Conservation (phyloP, 2,329 filamentous ascomycete genomes). For the Phoma sp. region DNA sequence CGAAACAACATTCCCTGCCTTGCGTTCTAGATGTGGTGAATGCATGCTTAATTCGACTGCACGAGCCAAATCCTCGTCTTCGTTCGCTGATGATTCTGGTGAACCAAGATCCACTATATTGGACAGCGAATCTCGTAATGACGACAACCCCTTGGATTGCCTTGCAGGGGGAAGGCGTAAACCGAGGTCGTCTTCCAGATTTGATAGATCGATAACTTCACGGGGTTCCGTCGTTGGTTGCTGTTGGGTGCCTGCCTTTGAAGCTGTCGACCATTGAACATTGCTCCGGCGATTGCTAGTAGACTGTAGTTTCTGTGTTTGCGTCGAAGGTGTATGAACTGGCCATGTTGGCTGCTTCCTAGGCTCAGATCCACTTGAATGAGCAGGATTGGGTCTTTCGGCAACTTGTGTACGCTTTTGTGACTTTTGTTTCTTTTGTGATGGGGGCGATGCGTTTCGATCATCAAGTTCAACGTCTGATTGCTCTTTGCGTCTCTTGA, state of each 20-base stretch:
- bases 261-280: background rate
- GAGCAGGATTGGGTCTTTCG: background rate
- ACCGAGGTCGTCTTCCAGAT: background rate
- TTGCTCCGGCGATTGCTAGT: background rate
- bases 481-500: slow-evolving; percentile 22
- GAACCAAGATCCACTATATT: slow-evolving; percentile 3
- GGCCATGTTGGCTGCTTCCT: background rate
- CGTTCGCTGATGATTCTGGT: background rate
- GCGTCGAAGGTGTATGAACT: too few relatives aligned
- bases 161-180: slow-evolving; percentile 2
- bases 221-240: background rate
- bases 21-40: background rate
- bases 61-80: background rate
- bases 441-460: background rate
- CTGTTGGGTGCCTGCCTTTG: background rate
- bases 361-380: background rate
- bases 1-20: too few relatives aligned
- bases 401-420: background rate
- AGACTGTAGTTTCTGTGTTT: background rate
- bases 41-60: background rate
- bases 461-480: background rate
- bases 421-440: slow-evolving; percentile 9
- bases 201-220: slow-evolving; percentile 1
- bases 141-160: background rate
- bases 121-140: background rate